A percentile compares a stretch with the other conserved stretches of the same genome.
Evolutionary conservation across 208 protist species (phyloP).

Genomic region (Acanthamoeba sp.): DNA sequence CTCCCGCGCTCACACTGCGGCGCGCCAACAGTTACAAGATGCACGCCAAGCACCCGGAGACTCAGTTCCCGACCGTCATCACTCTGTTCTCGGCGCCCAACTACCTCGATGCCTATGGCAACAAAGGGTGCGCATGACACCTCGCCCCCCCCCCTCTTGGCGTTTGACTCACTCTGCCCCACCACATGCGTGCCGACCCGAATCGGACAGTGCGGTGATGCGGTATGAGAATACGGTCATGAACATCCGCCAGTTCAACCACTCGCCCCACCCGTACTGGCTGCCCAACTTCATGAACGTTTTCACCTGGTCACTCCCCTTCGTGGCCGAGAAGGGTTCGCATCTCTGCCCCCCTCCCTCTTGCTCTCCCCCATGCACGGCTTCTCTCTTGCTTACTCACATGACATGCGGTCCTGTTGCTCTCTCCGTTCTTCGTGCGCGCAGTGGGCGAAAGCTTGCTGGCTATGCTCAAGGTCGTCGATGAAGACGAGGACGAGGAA

Average conservation of each 20-base stretch:
- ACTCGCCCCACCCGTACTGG: constrained; percentile 97
- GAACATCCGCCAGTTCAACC: constrained; percentile 98
- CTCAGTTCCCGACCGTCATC: constrained; percentile 96
- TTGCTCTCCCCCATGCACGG: neutral
- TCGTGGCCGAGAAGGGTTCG: constrained; percentile 96
- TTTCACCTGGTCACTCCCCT: constrained; percentile 97
- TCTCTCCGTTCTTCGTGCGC: neutral
- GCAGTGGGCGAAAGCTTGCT: constrained; percentile 92
- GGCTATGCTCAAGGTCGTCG: constrained; percentile 91
- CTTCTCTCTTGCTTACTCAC: neutral
- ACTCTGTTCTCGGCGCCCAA: constrained; percentile 98
- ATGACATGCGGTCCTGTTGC: too few species aligned
- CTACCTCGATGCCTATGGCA: constrained; percentile 98
- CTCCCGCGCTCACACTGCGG: neutral
- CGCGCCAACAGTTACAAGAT: constrained; percentile 91
- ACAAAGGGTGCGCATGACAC: constrained; percentile 89
- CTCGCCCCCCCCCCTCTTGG: neutral
- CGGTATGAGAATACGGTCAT: constrained; percentile 96
- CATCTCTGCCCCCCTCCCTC: neutral
- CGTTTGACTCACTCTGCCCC: neutral
- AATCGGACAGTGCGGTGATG: constrained; percentile 80
- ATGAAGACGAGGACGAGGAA: constrained; percentile 87
- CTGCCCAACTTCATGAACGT: constrained; percentile 98
- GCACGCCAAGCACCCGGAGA: constrained; percentile 92
- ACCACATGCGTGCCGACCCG: too few species aligned